A percentile compares a stretch with the other conserved stretches of the same genome.
phyloP scores from a whole-genome alignment of 441 rosid species.

The Bruguiera hainesii region DNA sequence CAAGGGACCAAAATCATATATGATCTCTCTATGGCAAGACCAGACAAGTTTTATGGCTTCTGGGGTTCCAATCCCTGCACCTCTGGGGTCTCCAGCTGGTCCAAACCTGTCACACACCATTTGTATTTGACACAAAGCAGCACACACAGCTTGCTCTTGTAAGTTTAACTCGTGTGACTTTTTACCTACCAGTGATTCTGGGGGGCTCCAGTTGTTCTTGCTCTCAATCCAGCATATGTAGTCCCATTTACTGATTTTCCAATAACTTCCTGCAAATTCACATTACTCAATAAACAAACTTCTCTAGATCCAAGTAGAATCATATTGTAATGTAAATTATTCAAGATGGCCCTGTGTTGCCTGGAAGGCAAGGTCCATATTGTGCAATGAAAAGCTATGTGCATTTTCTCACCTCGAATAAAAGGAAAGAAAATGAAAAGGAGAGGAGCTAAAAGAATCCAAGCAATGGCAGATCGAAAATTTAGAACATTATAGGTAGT shows the following conservation, averaged over 20 bases:
- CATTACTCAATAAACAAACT: slow-evolving; percentile 1
- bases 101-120: slow-evolving; percentile 63
- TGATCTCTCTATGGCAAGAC: slow-evolving; percentile 97
- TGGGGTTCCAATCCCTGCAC: slow-evolving; percentile 98
- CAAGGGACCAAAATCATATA: slow-evolving; percentile 81
- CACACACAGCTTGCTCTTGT: background rate
- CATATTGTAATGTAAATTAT: background rate
- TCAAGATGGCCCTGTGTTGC: no score
- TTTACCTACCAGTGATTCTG: slow-evolving; percentile 86
- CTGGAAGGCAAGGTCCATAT: no score
- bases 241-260: slow-evolving; percentile 94
- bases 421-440: no score
- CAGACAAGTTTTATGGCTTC: slow-evolving; percentile 97
- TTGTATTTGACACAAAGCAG: background rate
- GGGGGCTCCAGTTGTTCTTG: slow-evolving; percentile 97
- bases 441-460: no score
- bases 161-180: background rate
- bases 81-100: slow-evolving; percentile 97
- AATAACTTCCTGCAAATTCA: slow-evolving; percentile 65
- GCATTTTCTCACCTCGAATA: no score
- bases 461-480: no score
- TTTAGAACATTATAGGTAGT: no score
- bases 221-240: slow-evolving; percentile 92
- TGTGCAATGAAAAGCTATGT: no score
- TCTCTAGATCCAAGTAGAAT: background rate